These are phyloP conservation scores for Talaromyces proteolyticus DNA, from an alignment of 495 filamentous ascomycete genomes.

Conservation along the genomic window DNA sequence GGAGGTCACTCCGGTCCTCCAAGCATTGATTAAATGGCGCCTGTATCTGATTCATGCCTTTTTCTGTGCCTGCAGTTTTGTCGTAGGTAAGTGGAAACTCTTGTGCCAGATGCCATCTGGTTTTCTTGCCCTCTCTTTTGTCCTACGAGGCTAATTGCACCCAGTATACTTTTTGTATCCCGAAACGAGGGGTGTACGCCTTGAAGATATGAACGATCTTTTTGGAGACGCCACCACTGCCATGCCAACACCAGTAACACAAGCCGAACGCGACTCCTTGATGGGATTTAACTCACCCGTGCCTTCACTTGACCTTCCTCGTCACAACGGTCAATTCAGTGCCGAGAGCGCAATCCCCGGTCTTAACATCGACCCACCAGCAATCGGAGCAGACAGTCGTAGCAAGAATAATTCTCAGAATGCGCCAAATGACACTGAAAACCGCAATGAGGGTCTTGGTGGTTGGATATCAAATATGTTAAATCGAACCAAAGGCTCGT, in stretches of 20 bases:
- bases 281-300: constrained; percentile 69
- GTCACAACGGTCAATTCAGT: constrained; percentile 42
- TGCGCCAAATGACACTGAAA: constrained; percentile 20
- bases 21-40: constrained; percentile 86
- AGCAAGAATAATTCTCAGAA: constrained; percentile 36
- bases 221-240: constrained; percentile 84
- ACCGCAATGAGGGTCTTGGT: constrained; percentile 49
- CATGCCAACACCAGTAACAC: constrained; percentile 64
- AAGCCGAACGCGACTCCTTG: constrained; percentile 70
- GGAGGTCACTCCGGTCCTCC: constrained; percentile 86
- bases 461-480: constrained; percentile 68
- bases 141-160: constrained; percentile 14
- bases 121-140: not conserved
- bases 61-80: constrained; percentile 93
- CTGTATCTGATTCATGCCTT: constrained; percentile 94
- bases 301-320: constrained; percentile 68
- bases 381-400: constrained; percentile 34
- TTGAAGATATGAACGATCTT: constrained; percentile 92
- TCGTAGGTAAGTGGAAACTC: constrained; percentile 68
- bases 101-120: not conserved
- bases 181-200: constrained; percentile 87
- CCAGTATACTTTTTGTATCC: constrained; percentile 95
- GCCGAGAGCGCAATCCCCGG: constrained; percentile 62
- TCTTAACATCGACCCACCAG: constrained; percentile 67
- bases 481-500: constrained; percentile 44